Conservation (phyloP, 2,329 filamentous ascomycete species). For the Volutella citrinella region DNA sequence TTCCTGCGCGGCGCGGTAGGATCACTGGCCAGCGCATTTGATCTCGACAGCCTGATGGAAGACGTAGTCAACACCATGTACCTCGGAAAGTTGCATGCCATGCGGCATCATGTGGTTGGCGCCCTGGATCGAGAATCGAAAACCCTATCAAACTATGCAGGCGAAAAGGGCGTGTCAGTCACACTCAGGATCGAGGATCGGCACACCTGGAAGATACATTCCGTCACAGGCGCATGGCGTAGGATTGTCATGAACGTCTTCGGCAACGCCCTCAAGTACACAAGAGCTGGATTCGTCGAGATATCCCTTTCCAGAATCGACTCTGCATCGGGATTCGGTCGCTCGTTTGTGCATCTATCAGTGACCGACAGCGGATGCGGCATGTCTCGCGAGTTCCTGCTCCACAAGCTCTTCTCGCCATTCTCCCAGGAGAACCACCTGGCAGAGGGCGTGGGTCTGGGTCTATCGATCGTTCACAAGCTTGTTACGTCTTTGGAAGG, state of each 20-base stretch:
- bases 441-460: slow-evolving; percentile 56
- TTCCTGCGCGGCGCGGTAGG: slow-evolving; percentile 7
- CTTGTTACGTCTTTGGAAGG: slow-evolving; percentile 57
- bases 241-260: slow-evolving; percentile 54
- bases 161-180: slow-evolving; percentile 2
- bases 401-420: slow-evolving; percentile 55
- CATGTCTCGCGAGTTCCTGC: slow-evolving; percentile 58
- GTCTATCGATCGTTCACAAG: slow-evolving; percentile 56
- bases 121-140: slow-evolving; percentile 2
- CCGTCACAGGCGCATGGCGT: slow-evolving; percentile 40
- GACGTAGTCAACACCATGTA: slow-evolving; percentile 21
- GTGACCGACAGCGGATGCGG: slow-evolving; percentile 62
- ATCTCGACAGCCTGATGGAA: slow-evolving; percentile 16
- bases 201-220: slow-evolving; percentile 36
- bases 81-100: slow-evolving; percentile 6
- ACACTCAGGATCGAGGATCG: slow-evolving; percentile 2
- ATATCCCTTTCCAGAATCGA: slow-evolving; percentile 25
- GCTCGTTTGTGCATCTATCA: slow-evolving; percentile 34
- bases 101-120: too few relatives aligned
- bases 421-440: slow-evolving; percentile 60
- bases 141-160: slow-evolving; percentile 7
- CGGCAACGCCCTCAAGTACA: slow-evolving; percentile 54
- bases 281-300: slow-evolving; percentile 40
- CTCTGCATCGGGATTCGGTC: too few relatives aligned
- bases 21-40: slow-evolving; percentile 7